Evolutionary conservation across 2,329 filamentous ascomycete genomes (phyloP).

Genomic region (Fusarium goolgardi): DNA sequence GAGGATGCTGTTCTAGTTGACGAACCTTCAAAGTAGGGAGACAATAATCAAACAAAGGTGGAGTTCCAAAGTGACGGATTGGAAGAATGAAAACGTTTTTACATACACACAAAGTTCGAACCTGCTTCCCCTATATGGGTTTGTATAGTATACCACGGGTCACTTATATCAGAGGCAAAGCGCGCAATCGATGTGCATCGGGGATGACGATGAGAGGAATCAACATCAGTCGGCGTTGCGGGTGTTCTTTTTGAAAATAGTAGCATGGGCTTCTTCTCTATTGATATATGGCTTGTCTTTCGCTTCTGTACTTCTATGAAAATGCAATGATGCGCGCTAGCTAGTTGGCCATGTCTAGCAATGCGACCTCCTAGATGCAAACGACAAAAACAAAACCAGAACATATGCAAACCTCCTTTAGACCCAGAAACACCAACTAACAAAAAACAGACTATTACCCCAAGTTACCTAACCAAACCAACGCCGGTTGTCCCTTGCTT

Average conservation of each 20-base stretch:
- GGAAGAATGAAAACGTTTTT: slow-evolving; percentile 1
- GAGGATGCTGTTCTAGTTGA: slow-evolving; percentile 79
- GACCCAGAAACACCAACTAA: slow-evolving; percentile 2
- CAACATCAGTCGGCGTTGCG: slow-evolving; percentile 32
- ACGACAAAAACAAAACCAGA: slow-evolving; percentile 10
- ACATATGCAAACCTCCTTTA: slow-evolving; percentile 18
- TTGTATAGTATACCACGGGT: slow-evolving; percentile 25
- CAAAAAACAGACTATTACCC: slow-evolving; percentile 19
- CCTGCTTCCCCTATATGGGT: slow-evolving; percentile 1
- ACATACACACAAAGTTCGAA: slow-evolving; percentile 9
- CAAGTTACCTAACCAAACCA: slow-evolving; percentile 1
- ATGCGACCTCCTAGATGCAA: slow-evolving; percentile 37
- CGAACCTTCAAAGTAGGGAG: slow-evolving; percentile 65
- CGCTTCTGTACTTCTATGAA: slow-evolving; percentile 35
- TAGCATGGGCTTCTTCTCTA: slow-evolving; percentile 40
- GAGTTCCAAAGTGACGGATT: background rate
- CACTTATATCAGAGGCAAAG: slow-evolving; percentile 8
- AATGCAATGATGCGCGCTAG: slow-evolving; percentile 44
- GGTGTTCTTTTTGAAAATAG: slow-evolving; percentile 33
- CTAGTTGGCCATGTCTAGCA: slow-evolving; percentile 32
- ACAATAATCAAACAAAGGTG: slow-evolving; percentile 56
- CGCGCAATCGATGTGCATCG: slow-evolving; percentile 1
- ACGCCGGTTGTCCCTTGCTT: slow-evolving; percentile 7
- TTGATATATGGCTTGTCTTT: slow-evolving; percentile 29
- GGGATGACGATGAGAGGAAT: slow-evolving; percentile 8